Evolutionary conservation across 1,139 yeast genomes (phyloP).

Genomic region (Pichiaceae sp.): DNA sequence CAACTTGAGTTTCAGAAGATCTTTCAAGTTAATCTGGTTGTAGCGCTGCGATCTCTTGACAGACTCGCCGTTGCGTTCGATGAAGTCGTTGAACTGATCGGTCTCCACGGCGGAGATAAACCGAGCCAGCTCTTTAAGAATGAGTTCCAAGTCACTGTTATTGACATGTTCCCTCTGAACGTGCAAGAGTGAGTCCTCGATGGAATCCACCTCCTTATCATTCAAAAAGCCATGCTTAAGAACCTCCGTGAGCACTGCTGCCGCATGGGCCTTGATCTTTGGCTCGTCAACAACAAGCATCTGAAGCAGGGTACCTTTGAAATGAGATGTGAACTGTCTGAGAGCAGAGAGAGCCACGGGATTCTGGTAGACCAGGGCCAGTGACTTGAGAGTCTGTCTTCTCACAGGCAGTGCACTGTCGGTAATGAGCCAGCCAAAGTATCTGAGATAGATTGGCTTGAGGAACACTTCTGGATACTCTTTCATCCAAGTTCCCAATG

Average conservation of each 20-base stretch:
- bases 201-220: constrained; percentile 36
- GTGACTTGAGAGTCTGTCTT: constrained; percentile 50
- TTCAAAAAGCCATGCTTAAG: constrained; percentile 56
- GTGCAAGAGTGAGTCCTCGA: constrained; percentile 11
- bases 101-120: constrained; percentile 32
- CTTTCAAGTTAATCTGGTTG: constrained; percentile 25
- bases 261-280: constrained; percentile 41
- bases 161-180: background rate
- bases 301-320: constrained; percentile 51
- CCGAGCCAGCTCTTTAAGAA: constrained; percentile 32
- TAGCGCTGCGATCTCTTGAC: constrained; percentile 19
- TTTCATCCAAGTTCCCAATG: constrained; percentile 64
- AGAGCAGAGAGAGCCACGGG: constrained; percentile 18
- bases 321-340: constrained; percentile 30
- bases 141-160: constrained; percentile 5
- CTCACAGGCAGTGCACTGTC: constrained; percentile 61
- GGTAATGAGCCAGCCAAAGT: constrained; percentile 77
- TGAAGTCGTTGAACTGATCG: constrained; percentile 27
- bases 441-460: constrained; percentile 61
- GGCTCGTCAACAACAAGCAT: constrained; percentile 46
- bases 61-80: constrained; percentile 30
- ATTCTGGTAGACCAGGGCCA: constrained; percentile 38
- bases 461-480: constrained; percentile 60
- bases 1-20: constrained; percentile 30
- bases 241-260: constrained; percentile 48